Conservation (phyloP, 2,329 filamentous ascomycete species). For the Neonectria punicea region DNA sequence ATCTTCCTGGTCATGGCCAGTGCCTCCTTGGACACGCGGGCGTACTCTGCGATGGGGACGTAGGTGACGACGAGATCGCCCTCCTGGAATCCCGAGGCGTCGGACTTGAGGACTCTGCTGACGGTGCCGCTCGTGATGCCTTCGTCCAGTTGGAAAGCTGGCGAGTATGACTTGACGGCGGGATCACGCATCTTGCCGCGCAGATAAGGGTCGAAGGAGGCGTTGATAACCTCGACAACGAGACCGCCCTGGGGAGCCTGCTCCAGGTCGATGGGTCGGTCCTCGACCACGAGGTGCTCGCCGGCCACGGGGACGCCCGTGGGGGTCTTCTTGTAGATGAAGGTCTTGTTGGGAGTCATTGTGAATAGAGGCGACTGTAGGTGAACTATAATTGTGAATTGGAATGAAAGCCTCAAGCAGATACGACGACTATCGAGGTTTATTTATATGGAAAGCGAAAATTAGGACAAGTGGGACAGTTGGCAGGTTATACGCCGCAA, state of each 20-base stretch:
- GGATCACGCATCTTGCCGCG: conserved; percentile 80
- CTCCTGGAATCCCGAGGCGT: conserved; percentile 67
- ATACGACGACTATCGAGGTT: neutral
- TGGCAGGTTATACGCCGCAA: neutral
- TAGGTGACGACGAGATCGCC: conserved; percentile 73
- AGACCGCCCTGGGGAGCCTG: conserved; percentile 70
- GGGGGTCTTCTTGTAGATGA: conserved; percentile 79
- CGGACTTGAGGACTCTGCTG: conserved; percentile 76
- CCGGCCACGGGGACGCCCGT: conserved; percentile 74
- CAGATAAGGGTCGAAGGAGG: conserved; percentile 87
- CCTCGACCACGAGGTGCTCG: conserved; percentile 75
- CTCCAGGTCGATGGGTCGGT: conserved; percentile 71
- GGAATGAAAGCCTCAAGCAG: neutral
- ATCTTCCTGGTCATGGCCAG: conserved; percentile 62
- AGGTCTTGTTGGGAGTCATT: conserved; percentile 72
- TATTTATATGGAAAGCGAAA: neutral
- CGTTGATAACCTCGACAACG: conserved; percentile 76
- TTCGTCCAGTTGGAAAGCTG: conserved; percentile 65
- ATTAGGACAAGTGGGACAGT: neutral
- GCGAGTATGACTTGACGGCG: conserved; percentile 67
- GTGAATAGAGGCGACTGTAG: neutral
- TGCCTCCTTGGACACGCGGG: conserved; percentile 58
- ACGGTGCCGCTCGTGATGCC: conserved; percentile 74
- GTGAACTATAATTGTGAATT: neutral
- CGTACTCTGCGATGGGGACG: conserved; percentile 76